These are phyloP conservation scores for Platanus orientalis DNA, from an alignment of 164 flowering plant genomes.

Conservation along the genomic window DNA sequence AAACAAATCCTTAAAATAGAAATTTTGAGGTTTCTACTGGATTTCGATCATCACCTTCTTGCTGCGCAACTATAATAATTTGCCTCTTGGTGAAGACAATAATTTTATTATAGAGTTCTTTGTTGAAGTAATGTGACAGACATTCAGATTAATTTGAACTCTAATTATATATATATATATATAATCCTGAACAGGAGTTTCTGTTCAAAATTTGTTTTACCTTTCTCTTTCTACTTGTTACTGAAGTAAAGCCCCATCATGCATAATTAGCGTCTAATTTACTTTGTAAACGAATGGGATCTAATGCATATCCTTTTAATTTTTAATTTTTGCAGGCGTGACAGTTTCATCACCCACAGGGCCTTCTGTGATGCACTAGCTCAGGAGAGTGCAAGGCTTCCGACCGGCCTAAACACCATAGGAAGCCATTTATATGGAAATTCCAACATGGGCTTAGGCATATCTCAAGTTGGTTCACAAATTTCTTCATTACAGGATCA, in stretches of 20 bases:
- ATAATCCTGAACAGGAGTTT: too few species aligned
- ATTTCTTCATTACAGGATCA: constrained; percentile 40
- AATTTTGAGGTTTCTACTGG: not conserved
- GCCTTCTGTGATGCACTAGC: constrained; percentile 93
- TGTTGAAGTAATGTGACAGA: too few species aligned
- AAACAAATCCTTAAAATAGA: not conserved
- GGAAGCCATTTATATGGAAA: constrained; percentile 54
- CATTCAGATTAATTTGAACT: too few species aligned
- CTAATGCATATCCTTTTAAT: constrained; percentile 3
- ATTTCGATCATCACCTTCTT: too few species aligned
- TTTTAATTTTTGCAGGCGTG: constrained; percentile 62
- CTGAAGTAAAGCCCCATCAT: not conserved
- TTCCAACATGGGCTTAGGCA: constrained; percentile 44
- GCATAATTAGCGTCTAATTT: not conserved
- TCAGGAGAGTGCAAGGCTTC: constrained; percentile 75
- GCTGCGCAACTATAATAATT: too few species aligned
- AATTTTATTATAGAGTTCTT: too few species aligned
- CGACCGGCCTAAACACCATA: constrained; percentile 45
- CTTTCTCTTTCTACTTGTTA: too few species aligned
- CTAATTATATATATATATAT: too few species aligned
- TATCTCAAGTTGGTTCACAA: constrained; percentile 46
- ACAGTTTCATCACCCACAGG: constrained; percentile 87
- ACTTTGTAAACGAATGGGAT: constrained; percentile 2
- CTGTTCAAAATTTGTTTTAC: too few species aligned
- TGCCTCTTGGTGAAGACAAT: too few species aligned